A percentile compares a stretch with the other conserved stretches of the same genome.
phyloP scores from a whole-genome alignment of 106 monocot species.

The Dendrobium nobile region DNA sequence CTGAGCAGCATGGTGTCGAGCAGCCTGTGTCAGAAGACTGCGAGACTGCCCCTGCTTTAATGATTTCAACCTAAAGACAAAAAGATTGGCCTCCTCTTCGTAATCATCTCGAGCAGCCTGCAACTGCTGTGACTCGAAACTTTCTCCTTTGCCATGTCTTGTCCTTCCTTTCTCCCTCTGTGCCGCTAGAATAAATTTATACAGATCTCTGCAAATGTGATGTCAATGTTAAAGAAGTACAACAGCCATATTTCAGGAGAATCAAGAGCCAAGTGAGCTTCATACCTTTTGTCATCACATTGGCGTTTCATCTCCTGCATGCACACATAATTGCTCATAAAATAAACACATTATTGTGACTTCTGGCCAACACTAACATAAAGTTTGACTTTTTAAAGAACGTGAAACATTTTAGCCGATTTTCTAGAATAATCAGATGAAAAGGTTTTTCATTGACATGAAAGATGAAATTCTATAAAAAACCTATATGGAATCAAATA shows the following conservation, averaged over 20 bases:
- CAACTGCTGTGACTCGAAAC: constrained; percentile 48
- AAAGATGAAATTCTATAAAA: background rate
- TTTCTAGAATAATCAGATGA: no score
- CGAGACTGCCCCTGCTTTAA: constrained; percentile 90
- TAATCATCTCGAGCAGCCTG: constrained; percentile 76
- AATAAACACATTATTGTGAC: background rate
- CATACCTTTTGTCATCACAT: constrained; percentile 79
- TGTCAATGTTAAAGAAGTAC: constrained; percentile 9
- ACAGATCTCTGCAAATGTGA: constrained; percentile 46
- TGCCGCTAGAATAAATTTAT: constrained; percentile 55
- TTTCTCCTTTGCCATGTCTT: constrained; percentile 51
- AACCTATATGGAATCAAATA: background rate
- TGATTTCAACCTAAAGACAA: constrained; percentile 90
- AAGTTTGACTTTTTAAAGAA: background rate
- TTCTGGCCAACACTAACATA: background rate
- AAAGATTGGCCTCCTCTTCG: constrained; percentile 78
- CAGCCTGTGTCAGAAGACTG: constrained; percentile 88
- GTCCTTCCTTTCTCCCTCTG: constrained; percentile 61
- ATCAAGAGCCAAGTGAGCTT: background rate
- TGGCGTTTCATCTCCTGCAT: constrained; percentile 82
- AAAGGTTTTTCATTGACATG: no score
- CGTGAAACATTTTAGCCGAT: no score
- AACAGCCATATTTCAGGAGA: background rate
- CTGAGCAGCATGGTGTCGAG: constrained; percentile 94
- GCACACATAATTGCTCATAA: background rate